Base-by-base conservation (phyloP, 139 green algal species). In the Spirogloea muscicola region DNA sequence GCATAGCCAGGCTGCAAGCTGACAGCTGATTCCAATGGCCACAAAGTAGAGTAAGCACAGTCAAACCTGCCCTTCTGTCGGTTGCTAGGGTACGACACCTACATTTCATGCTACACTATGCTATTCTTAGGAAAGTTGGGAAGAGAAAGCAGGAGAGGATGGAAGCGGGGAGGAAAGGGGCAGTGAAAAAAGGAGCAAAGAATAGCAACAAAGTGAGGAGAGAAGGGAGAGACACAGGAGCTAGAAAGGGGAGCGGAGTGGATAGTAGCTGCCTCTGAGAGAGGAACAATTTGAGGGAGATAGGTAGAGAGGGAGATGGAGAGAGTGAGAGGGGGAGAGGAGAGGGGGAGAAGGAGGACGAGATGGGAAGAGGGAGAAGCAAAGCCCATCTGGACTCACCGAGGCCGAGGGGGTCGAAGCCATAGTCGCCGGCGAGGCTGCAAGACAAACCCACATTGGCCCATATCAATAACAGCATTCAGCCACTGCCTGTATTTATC, bases 21-120 rank as follows among this genome's bases (percentile, higher is more conserved):
- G 16, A 65, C 16, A 16, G 16, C 29, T 42, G 31, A 29, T 41
- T 57, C 16, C 10, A 65, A 16, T 38, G 16, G 55, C 31, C 29
- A 69, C 10, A 60, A 60, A 18, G 7, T 65, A 73, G 58, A 81
- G 46, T 80, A 57, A 77, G 77, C 82, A 33, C 87, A 72, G 52
- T 61, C 43, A 31, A 88, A 58, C 39, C 82, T 82, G 37, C 87
- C 84, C 84, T 82, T 66, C 82, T 87, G 67, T 88, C 84, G 36
- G 68, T 77, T 18, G 82, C 58, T 5, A 88, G 39, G 44, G 10
- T 75, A 43, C 74, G 18, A 13, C 48, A 75, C 29, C 7, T 9
- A 72, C 63, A 9, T 38, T 52, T 58, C 25, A 42, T 9, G n/a
- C n/a, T 40, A 40, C 10, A 16, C 10, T 64, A 21, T n/a, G 29